A percentile compares a stretch with the other conserved stretches of the same genome.
These are phyloP conservation scores for Xylaria curta DNA, from an alignment of 495 filamentous ascomycete genomes.

Conservation along the genomic window DNA sequence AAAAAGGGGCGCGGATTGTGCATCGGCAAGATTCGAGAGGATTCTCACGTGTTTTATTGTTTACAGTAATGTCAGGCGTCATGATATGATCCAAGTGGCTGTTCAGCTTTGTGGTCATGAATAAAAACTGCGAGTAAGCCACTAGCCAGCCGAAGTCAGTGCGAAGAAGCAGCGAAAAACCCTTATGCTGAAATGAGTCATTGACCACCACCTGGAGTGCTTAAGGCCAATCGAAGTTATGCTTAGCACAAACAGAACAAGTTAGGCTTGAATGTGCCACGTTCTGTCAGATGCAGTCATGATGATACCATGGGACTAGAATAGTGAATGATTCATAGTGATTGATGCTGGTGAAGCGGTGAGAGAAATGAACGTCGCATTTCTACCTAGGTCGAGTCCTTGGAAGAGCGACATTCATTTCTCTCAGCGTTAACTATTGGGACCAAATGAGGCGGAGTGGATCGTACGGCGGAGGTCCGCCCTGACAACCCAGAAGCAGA, in stretches of 20 bases:
- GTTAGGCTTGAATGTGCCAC: background rate
- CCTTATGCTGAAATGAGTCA: conserved; percentile 1
- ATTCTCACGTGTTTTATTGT: background rate
- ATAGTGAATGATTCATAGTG: conserved; percentile 21
- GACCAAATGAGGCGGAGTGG: background rate
- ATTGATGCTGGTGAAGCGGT: background rate
- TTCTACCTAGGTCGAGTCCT: too few species aligned
- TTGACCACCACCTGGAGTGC: background rate
- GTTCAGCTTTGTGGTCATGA: background rate
- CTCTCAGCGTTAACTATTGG: background rate
- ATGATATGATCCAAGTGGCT: background rate
- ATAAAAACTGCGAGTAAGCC: background rate
- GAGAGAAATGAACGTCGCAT: too few species aligned
- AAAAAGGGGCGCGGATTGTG: background rate
- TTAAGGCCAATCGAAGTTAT: background rate
- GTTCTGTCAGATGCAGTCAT: background rate
- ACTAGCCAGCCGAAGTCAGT: background rate
- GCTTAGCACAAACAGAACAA: background rate
- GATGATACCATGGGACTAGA: background rate
- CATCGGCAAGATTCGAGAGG: background rate
- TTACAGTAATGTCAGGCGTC: background rate
- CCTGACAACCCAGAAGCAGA: background rate
- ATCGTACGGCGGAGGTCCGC: conserved; percentile 14
- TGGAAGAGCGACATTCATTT: too few species aligned
- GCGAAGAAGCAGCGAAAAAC: background rate